Evolutionary conservation across 805 yeast genomes (phyloP).

Genomic region (Starmerella floricola): DNA sequence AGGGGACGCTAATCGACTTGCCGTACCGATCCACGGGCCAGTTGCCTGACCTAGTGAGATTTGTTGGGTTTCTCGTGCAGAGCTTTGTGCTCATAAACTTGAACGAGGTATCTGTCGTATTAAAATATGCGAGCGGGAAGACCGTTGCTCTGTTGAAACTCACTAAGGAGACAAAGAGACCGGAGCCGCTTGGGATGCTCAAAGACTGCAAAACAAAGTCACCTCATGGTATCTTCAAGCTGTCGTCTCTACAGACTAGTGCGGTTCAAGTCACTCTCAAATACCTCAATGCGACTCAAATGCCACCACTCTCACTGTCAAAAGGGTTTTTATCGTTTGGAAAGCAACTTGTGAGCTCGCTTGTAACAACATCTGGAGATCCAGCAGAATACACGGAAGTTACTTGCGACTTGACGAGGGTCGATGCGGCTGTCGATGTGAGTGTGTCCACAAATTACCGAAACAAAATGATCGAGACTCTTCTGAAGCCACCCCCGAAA

Average conservation of each 20-base stretch:
- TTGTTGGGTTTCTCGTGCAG: constrained; percentile 31
- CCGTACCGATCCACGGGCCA: constrained; percentile 26
- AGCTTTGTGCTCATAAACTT: constrained; percentile 30
- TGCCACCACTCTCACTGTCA: constrained; percentile 19
- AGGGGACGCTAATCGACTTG: constrained; percentile 31
- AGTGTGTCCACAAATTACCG: constrained; percentile 26
- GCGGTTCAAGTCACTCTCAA: constrained; percentile 25
- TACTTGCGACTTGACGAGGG: constrained; percentile 24
- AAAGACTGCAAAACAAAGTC: constrained; percentile 20
- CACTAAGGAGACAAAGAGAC: constrained; percentile 22
- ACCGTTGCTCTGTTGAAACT: constrained; percentile 22
- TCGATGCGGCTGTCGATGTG: constrained; percentile 28
- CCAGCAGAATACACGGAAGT: constrained; percentile 28
- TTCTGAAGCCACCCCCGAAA: constrained; percentile 33
- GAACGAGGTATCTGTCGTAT: constrained; percentile 19
- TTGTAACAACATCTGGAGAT: constrained; percentile 24
- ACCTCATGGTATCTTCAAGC: constrained; percentile 23
- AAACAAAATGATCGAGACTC: constrained; percentile 28
- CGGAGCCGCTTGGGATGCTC: constrained; percentile 22
- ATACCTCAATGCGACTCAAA: constrained; percentile 31
- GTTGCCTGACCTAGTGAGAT: constrained; percentile 28
- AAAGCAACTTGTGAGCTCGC: constrained; percentile 23
- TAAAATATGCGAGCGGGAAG: constrained; percentile 24
- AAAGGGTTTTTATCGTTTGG: constrained; percentile 26
- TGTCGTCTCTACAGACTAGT: constrained; percentile 22